phyloP scores from a whole-genome alignment of 768 basidiomycete species.

The Tulasnella sp. region DNA sequence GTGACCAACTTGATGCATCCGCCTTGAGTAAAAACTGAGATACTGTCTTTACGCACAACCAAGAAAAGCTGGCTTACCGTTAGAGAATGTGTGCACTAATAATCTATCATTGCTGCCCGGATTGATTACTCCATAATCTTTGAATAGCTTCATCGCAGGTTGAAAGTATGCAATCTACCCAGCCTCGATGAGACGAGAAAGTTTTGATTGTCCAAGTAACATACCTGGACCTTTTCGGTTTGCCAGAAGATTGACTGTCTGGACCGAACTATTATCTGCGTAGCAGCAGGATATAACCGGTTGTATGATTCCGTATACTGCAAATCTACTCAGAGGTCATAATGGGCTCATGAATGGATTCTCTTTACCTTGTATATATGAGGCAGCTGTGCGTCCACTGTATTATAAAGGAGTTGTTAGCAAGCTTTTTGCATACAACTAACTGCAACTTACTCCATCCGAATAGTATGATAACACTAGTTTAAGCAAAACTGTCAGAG shows the following conservation, averaged over 20 bases:
- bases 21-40: constrained; percentile 1
- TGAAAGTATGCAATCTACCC: neutral
- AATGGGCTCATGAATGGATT: neutral
- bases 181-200: neutral
- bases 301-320: constrained; percentile 16
- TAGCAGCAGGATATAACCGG: constrained; percentile 14
- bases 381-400: constrained; percentile 14
- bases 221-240: neutral
- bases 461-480: constrained; percentile 15
- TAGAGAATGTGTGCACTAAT: constrained; percentile 4
- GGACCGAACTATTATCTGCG: constrained; percentile 15
- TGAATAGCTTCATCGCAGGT: constrained; percentile 4
- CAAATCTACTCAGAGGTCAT: neutral
- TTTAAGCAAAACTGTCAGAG: neutral
- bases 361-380: constrained; percentile 11
- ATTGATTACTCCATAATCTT: too few species aligned
- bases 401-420: neutral
- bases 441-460: constrained; percentile 14
- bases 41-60: neutral
- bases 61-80: neutral
- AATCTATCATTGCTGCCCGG: neutral
- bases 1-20: constrained; percentile 1
- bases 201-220: too few species aligned
- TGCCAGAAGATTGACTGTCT: constrained; percentile 2
- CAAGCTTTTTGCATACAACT: neutral